These are phyloP conservation scores for Stentor coeruleus DNA, from an alignment of 73 alveolate species.

Conservation along the genomic window DNA sequence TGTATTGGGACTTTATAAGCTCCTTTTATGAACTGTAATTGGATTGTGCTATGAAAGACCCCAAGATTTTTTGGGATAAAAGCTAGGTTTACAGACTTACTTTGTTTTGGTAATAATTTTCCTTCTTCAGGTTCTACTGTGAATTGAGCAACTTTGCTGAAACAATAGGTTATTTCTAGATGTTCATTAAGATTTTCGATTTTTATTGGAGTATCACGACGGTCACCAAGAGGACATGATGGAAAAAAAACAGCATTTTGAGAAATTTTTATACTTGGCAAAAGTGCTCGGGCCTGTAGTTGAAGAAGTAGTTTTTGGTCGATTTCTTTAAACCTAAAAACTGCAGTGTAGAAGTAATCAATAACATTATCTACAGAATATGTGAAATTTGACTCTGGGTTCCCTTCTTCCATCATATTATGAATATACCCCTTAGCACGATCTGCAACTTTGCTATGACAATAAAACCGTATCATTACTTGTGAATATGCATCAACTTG, in stretches of 20 bases:
- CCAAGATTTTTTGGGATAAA: slow-evolving; percentile 96
- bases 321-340: slow-evolving; percentile 66
- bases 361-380: slow-evolving; percentile 41
- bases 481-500: slow-evolving; percentile 87
- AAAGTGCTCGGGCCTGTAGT: slow-evolving; percentile 92
- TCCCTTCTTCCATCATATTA: slow-evolving; percentile 23
- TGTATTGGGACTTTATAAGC: slow-evolving; percentile 87
- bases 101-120: slow-evolving; percentile 79
- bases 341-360: slow-evolving; percentile 68
- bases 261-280: slow-evolving; percentile 88
- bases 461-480: slow-evolving; percentile 76
- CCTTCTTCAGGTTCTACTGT: slow-evolving; percentile 86
- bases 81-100: slow-evolving; percentile 79
- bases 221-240: slow-evolving; percentile 86
- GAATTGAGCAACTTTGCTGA: slow-evolving; percentile 89
- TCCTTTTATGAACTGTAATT: slow-evolving; percentile 75
- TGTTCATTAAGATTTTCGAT: slow-evolving; percentile 91
- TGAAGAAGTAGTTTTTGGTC: slow-evolving; percentile 78
- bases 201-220: slow-evolving; percentile 80
- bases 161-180: slow-evolving; percentile 82
- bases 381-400: slow-evolving; percentile 55
- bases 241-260: slow-evolving; percentile 78
- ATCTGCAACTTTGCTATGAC: slow-evolving; percentile 62
- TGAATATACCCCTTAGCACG: slow-evolving; percentile 45
- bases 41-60: slow-evolving; percentile 66